A percentile compares a stretch with the other conserved stretches of the same genome.
Conservation (phyloP, 371 early-diverging fungal genomes). For the Rhizopus delemar region DNA sequence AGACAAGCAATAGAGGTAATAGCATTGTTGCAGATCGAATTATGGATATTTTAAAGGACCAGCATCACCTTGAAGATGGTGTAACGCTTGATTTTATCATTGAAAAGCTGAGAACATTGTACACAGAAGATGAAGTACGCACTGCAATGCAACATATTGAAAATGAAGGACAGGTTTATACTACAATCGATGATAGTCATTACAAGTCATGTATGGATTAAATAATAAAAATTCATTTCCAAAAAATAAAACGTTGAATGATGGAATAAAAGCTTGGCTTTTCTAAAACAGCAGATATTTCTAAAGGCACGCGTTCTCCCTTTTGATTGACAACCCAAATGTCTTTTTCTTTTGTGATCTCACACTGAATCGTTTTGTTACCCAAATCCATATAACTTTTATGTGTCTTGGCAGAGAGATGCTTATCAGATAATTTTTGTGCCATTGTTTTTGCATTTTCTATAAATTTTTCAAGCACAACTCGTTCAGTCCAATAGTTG, state of each 20-base stretch:
- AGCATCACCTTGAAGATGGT: not conserved
- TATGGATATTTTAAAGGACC: conserved; percentile 2
- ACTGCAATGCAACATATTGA: conserved; percentile 52
- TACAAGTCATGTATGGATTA: conserved; percentile 41
- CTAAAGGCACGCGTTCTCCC: conserved; percentile 12
- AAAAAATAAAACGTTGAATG: not conserved
- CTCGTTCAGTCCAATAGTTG: conserved; percentile 15
- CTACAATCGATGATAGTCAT: conserved; percentile 66
- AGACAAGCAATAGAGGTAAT: not conserved
- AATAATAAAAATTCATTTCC: not conserved
- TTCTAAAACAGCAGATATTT: conserved; percentile 1
- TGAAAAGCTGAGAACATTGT: conserved; percentile 36
- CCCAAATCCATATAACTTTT: conserved; percentile 26
- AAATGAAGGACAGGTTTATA: conserved; percentile 67
- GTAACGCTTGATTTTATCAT: conserved; percentile 37
- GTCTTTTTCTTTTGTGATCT: conserved; percentile 19
- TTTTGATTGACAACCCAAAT: conserved; percentile 19
- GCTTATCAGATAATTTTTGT: conserved; percentile 16
- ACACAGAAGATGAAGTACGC: conserved; percentile 42
- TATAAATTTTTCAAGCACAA: conserved; percentile 16
- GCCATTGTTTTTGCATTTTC: conserved; percentile 25
- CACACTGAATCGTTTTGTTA: conserved; percentile 15
- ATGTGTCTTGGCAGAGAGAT: conserved; percentile 17
- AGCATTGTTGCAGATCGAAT: not conserved
- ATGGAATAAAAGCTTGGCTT: conserved; percentile 9